Conservation (phyloP, 2,329 filamentous ascomycete genomes). For the Colletotrichum higginsianum region DNA sequence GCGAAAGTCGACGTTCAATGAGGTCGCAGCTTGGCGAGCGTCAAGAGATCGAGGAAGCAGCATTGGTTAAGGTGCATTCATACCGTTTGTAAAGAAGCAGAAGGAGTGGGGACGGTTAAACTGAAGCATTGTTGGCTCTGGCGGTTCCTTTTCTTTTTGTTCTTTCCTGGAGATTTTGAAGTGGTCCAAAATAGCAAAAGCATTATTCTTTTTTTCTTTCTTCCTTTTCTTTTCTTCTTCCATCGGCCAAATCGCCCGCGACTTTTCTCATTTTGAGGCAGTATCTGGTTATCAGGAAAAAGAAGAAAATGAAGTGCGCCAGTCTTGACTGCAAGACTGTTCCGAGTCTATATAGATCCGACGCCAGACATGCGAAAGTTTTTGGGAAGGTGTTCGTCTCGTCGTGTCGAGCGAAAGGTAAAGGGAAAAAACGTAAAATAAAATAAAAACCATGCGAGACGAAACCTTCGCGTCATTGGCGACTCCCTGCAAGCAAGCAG, state of each 20-base stretch:
- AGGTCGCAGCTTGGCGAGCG: conserved; percentile 1
- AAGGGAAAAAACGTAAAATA: not conserved
- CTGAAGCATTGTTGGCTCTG: not conserved
- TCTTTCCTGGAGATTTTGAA: conserved; percentile 13
- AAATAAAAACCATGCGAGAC: not conserved
- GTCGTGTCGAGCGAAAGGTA: not conserved
- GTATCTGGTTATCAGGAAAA: too few relatives aligned
- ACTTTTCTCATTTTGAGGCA: not conserved
- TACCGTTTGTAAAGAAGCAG: conserved; percentile 19
- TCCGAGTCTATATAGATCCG: not conserved
- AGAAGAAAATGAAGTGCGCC: not conserved
- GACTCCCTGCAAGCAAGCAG: conserved; percentile 1
- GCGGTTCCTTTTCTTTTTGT: not conserved
- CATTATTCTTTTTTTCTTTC: not conserved
- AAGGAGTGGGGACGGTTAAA: conserved; percentile 1
- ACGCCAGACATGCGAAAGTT: conserved; percentile 15
- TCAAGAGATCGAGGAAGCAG: conserved; percentile 24
- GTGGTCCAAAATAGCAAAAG: conserved; percentile 31
- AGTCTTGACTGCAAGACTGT: not conserved
- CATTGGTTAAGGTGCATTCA: conserved; percentile 37
- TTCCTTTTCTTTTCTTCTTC: not conserved
- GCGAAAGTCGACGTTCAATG: conserved; percentile 32
- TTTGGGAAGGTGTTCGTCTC: conserved; percentile 15
- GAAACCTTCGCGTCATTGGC: not conserved
- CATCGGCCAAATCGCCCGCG: not conserved